Base-by-base conservation (phyloP, 2,329 filamentous ascomycete genomes). In the Fusarium camptoceras region DNA sequence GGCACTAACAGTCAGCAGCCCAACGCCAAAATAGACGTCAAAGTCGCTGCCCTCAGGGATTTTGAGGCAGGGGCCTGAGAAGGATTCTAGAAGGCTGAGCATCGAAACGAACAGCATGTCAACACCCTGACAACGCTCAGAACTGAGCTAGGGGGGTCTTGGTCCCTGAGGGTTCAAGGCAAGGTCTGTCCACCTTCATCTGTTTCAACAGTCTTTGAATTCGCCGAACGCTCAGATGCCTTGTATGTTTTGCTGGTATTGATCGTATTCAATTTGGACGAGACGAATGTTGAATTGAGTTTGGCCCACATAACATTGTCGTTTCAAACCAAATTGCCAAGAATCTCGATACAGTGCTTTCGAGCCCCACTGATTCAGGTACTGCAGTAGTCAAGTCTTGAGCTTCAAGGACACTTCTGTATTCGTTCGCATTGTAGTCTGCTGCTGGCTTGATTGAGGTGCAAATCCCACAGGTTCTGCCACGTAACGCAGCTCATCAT, bases 11-110 rank as follows among this genome's bases (percentile, higher is more conserved):
- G 41, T 49, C 66, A 60, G 53, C 48, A 44, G 50, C 37, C 37
- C 47, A 49, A 54, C 71, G 51, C 60, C 64, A 62, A 69, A 63
- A 68, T 65, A 37, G 49, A 69, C 59, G 64, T 63, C 64, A 58
- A 58, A 50, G 51, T 57, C 47, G 56, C 61, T n/a, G 55, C 41
- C 39, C 42, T 58, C 71, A 74, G 50, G 66, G 71, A 71, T 56
- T 31, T 44, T 55, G 51, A 65, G 64, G 58, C 54, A 54, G 59
- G 64, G 65, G 28, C 41, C 44, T 46, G 37, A 63, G 71, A 75
- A 75, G 69, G 73, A 70, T 75, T 75, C 73, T 71, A 75, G 73
- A 75, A 75, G 73, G 71, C 60, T 64, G 58, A 73, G 59, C 42
- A 47, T 60, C 39, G 34, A 62, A 63, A 61, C 60, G 58, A 65